phyloP scores from a whole-genome alignment of 2,329 filamentous ascomycete species.

The Lachnellula hyalina region DNA sequence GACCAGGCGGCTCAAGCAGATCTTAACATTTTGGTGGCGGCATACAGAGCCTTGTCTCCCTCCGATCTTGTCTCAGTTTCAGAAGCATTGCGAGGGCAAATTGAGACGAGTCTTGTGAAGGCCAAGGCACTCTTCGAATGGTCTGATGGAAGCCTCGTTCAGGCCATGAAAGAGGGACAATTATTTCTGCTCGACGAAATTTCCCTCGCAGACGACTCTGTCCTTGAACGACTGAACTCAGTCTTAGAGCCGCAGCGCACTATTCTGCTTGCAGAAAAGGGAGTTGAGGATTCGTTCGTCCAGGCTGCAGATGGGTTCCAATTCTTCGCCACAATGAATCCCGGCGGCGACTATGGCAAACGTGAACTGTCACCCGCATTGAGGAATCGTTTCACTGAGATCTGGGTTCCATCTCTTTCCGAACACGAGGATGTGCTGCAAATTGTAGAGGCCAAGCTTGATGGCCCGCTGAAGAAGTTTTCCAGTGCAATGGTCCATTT shows the following conservation, averaged over 20 bases:
- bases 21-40: constrained; percentile 50
- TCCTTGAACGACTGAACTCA: constrained; percentile 92
- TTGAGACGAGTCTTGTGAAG: constrained; percentile 50
- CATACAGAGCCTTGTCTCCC: constrained; percentile 43
- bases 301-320: constrained; percentile 76
- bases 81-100: constrained; percentile 31
- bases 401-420: constrained; percentile 90
- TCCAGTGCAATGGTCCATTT: constrained; percentile 75
- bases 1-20: constrained; percentile 49
- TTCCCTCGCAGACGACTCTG: constrained; percentile 94
- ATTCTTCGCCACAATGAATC: constrained; percentile 98
- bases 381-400: constrained; percentile 95
- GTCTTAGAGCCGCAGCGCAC: constrained; percentile 86
- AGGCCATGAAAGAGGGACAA: constrained; percentile 84
- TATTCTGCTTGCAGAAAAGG: constrained; percentile 89
- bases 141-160: constrained; percentile 88
- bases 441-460: constrained; percentile 76
- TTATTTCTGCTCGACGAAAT: constrained; percentile 97
- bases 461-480: constrained; percentile 47
- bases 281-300: constrained; percentile 74
- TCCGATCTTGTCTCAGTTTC: constrained; percentile 33
- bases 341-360: constrained; percentile 97
- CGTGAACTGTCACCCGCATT: constrained; percentile 93
- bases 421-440: constrained; percentile 80
- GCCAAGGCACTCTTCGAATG: constrained; percentile 90